A percentile compares a stretch with the other conserved stretches of the same genome.
These are phyloP conservation scores for Penicillium crystallinum DNA, from an alignment of 495 filamentous ascomycete species.

Conservation along the genomic window DNA sequence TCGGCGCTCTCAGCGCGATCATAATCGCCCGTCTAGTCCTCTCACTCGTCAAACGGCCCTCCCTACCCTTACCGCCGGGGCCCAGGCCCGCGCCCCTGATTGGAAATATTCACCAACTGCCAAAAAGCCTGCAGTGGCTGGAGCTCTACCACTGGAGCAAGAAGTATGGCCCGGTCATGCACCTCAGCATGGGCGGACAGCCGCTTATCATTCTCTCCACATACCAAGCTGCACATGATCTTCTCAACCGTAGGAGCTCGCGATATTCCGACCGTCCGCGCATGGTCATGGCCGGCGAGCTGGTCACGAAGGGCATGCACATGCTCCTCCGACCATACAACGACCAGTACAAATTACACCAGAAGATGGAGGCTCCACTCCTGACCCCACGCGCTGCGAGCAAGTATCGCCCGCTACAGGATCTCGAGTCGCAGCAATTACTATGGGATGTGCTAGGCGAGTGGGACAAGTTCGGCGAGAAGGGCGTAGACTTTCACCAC, in stretches of 20 bases:
- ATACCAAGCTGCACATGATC: constrained; percentile 26
- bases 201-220: constrained; percentile 24
- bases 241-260: constrained; percentile 20
- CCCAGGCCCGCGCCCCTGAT: constrained; percentile 50
- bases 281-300: constrained; percentile 16
- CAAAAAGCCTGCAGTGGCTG: constrained; percentile 52
- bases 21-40: not conserved
- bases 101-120: constrained; percentile 52
- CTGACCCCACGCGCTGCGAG: not conserved
- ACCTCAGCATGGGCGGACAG: constrained; percentile 22
- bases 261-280: constrained; percentile 15
- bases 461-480: not conserved
- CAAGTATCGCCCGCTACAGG: constrained; percentile 6
- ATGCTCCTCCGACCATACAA: constrained; percentile 17
- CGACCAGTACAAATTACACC: constrained; percentile 4
- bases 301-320: constrained; percentile 15
- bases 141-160: constrained; percentile 48
- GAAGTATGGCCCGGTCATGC: constrained; percentile 38
- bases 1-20: not conserved
- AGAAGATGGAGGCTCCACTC: constrained; percentile 3
- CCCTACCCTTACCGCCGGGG: constrained; percentile 45
- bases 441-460: constrained; percentile 9
- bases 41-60: not conserved
- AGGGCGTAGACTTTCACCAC: constrained; percentile 41
- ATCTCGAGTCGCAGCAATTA: constrained; percentile 14